phyloP scores from a whole-genome alignment of 1,284 basidiomycete species.

The Takashimella koratensis region DNA sequence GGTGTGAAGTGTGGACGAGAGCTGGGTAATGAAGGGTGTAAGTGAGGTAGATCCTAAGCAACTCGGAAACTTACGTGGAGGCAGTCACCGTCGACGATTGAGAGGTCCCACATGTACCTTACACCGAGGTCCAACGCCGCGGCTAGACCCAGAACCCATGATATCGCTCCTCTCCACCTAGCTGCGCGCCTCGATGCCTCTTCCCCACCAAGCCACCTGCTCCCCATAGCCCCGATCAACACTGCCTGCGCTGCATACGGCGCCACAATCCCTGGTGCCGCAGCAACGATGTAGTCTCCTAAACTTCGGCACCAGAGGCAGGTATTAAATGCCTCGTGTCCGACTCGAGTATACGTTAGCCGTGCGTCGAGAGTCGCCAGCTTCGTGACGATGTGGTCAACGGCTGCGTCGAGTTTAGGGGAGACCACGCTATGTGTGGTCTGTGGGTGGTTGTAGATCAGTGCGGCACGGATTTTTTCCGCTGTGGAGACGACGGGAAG shows the following conservation, averaged over 20 bases:
- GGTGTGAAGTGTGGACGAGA: constrained; percentile 23
- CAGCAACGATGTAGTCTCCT: constrained; percentile 27
- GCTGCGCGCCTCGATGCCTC: constrained; percentile 11
- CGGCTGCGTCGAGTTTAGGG: constrained; percentile 4
- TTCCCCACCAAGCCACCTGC: constrained; percentile 12
- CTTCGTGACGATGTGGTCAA: constrained; percentile 26
- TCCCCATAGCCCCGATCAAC: constrained; percentile 26
- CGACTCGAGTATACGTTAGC: constrained; percentile 31
- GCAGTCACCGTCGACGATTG: constrained; percentile 23
- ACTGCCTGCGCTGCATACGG: constrained; percentile 24
- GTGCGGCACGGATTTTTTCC: background rate
- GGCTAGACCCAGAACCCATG: constrained; percentile 17
- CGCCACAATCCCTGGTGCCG: constrained; percentile 19
- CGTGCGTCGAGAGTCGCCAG: constrained; percentile 27
- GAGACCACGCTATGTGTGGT: background rate
- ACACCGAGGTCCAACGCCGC: constrained; percentile 13
- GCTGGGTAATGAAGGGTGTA: constrained; percentile 15
- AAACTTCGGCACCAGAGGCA: constrained; percentile 35
- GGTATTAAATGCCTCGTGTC: constrained; percentile 22
- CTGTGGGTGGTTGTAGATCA: background rate
- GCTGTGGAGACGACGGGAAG: constrained; percentile 19
- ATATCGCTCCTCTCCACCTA: constrained; percentile 18
- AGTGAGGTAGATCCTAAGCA: background rate
- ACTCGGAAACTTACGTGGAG: constrained; percentile 29
- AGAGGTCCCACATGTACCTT: constrained; percentile 26